These are phyloP conservation scores for Corchorus capsularis DNA, from an alignment of 345 rosid species.

Conservation along the genomic window DNA sequence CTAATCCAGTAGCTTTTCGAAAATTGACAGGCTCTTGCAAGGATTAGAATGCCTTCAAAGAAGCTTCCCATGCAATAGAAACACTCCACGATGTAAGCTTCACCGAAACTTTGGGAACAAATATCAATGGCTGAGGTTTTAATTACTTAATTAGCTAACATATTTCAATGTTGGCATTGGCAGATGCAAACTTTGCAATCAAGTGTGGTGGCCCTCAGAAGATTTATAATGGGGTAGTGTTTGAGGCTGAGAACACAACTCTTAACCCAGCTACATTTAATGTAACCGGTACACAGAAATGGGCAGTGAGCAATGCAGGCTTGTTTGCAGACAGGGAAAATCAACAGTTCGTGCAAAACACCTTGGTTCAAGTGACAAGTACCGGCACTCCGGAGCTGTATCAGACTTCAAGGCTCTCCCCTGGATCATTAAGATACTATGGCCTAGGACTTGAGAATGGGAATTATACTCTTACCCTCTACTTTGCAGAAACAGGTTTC, in stretches of 20 bases:
- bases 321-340: constrained; percentile 41
- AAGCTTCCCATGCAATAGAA: constrained; percentile 36
- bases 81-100: constrained; percentile 36
- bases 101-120: background rate
- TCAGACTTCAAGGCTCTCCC: constrained; percentile 37
- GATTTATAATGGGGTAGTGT: constrained; percentile 33
- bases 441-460: constrained; percentile 32
- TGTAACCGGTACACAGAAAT: constrained; percentile 42
- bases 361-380: constrained; percentile 31
- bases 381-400: constrained; percentile 44
- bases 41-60: constrained; percentile 44
- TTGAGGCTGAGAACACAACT: constrained; percentile 38
- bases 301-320: constrained; percentile 67
- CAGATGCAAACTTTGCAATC: constrained; percentile 39
- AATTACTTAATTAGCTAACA: background rate
- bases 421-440: constrained; percentile 41
- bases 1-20: constrained; percentile 12
- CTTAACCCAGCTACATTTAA: background rate
- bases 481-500: constrained; percentile 50
- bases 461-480: constrained; percentile 34
- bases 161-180: background rate
- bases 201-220: constrained; percentile 36
- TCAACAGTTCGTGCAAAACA: constrained; percentile 30
- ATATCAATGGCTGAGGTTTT: background rate
- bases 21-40: constrained; percentile 29